Base-by-base conservation (phyloP, 306 rosid genomes). In the Sophora flavescens region DNA sequence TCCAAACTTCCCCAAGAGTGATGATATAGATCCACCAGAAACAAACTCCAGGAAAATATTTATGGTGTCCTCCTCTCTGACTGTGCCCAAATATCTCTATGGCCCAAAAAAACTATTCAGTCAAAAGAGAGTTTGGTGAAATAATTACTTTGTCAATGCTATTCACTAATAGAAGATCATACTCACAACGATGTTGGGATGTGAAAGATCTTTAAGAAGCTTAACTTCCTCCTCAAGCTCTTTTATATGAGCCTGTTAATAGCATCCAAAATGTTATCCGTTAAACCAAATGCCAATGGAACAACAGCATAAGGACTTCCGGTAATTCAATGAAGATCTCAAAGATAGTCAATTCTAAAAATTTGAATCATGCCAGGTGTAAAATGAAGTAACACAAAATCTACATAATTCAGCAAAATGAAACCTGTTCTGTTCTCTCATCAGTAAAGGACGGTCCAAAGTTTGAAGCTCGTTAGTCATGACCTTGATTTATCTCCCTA, bases 161-260 rank as follows among this genome's bases (percentile, higher is more conserved):
- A 72, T 59, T 64, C 59, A 70, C 73, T 66, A 18, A 70, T 67
- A 75, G 72, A 77, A 76, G 30, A 78, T 82, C 79, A 76, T 73
- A 91, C 98, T 91, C 86, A 96, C 99, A 77, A 96, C 99, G 81
- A 96, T 96, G 70, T 96, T 96, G 65, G 91, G 91, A 88, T 96
- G 99, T 10, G 97, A 93, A 54, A 87, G 96, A 89, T 93, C 91
- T 81, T 93, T 96, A 17, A 96, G 90, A 80, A 96, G 91, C 86
- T 96, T 96, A 78, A 96, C 99, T 88, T 96, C 99, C 80, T 96
- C 99, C 87, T 96, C 99, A 38, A 96, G 99, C 80, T 96, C 99
- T 87, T 88, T 89, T 73, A 93, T 72, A 63, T 96, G 99, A 76
- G 91, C 90, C 99, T 96, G 83, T 70, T 72, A 64, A 63, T 74